Evolutionary conservation across 768 basidiomycete species (phyloP).

Genomic region (Trametes cubensis): DNA sequence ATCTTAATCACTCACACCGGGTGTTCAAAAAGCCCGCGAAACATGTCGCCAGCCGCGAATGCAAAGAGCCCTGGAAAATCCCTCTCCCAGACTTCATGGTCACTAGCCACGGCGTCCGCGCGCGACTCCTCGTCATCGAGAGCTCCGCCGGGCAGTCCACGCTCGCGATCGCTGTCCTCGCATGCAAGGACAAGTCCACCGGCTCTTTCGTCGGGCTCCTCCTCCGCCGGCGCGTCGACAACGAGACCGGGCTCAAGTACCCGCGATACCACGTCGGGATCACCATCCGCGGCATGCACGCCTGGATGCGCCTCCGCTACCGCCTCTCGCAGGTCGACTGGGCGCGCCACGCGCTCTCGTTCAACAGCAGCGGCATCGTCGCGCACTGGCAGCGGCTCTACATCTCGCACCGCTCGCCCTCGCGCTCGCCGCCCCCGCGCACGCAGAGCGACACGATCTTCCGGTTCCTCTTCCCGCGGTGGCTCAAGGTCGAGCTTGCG

Average conservation of each 20-base stretch:
- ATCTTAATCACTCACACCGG: background rate
- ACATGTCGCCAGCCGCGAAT: too few relatives aligned
- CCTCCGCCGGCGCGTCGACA: constrained; percentile 11
- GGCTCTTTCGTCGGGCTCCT: constrained; percentile 19
- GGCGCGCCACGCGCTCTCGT: constrained; percentile 16
- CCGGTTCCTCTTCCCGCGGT: constrained; percentile 15
- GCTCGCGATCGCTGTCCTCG: constrained; percentile 17
- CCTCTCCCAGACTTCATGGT: constrained; percentile 16
- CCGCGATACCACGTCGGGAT: constrained; percentile 20
- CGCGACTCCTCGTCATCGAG: constrained; percentile 14
- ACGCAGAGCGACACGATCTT: background rate
- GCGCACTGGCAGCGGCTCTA: constrained; percentile 20
- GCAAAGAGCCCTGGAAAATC: background rate
- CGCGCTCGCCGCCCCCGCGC: background rate
- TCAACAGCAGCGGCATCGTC: constrained; percentile 5
- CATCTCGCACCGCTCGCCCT: constrained; percentile 19
- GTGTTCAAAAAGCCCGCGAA: background rate
- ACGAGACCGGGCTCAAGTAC: background rate
- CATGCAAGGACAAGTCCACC: constrained; percentile 13
- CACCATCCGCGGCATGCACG: constrained; percentile 8
- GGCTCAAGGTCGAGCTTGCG: constrained; percentile 17
- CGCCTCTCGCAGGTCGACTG: constrained; percentile 17
- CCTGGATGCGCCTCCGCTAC: constrained; percentile 16
- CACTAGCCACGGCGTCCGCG: constrained; percentile 17
- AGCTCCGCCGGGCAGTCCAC: background rate